phyloP scores from a whole-genome alignment of 2,329 filamentous ascomycete species.

The Sporothrix humicola region DNA sequence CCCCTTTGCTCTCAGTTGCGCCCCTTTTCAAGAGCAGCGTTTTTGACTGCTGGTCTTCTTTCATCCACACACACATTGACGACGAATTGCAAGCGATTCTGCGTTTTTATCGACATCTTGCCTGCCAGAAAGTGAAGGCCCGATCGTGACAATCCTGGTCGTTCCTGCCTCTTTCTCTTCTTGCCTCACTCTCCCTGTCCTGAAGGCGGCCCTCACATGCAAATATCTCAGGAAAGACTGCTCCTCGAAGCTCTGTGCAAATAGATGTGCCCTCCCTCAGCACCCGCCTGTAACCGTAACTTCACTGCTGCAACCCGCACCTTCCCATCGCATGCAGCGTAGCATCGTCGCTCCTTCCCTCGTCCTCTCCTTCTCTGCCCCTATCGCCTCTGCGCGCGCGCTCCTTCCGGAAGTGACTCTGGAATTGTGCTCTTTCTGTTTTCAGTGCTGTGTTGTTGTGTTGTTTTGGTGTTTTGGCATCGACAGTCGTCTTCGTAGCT shows the following conservation, averaged over 20 bases:
- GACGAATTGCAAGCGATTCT: background rate
- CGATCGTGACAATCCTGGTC: constrained; percentile 13
- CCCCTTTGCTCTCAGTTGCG: background rate
- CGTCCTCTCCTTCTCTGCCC: background rate
- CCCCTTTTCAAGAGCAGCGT: constrained; percentile 12
- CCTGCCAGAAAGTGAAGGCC: constrained; percentile 4
- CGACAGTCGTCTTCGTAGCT: constrained; percentile 4
- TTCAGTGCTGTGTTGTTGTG: background rate
- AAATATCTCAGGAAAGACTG: background rate
- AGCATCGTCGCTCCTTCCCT: constrained; percentile 22
- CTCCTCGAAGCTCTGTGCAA: background rate
- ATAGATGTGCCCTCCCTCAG: background rate
- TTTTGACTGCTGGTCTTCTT: background rate
- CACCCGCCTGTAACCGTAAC: constrained; percentile 18
- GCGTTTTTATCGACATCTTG: background rate
- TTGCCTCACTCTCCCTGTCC: background rate
- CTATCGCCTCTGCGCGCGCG: background rate
- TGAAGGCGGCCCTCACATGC: background rate
- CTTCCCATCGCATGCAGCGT: background rate
- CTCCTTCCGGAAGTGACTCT: constrained; percentile 20
- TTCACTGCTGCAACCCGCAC: constrained; percentile 10
- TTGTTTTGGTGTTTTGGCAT: constrained; percentile 16
- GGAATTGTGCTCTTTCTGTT: background rate
- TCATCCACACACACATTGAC: background rate
- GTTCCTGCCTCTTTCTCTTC: background rate